Base-by-base conservation (phyloP, 768 basidiomycete genomes). In the Naganishia kalamii region DNA sequence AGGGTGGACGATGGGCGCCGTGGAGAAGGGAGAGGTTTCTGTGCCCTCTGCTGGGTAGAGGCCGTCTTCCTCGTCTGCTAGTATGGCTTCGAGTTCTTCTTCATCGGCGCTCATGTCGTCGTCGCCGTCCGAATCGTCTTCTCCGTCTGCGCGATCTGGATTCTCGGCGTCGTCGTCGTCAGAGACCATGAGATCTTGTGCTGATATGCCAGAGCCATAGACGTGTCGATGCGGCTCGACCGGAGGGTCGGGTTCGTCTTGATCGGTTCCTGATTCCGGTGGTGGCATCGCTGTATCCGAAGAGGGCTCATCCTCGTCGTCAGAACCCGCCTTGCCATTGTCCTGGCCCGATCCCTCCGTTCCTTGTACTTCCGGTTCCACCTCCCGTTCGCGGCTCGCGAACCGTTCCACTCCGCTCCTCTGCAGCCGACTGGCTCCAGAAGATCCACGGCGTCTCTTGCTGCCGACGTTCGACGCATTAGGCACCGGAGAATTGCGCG, bases 1-100 rank as follows among this genome's bases (percentile, higher is more conserved):
- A 29, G 91, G 90, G 67, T 83, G 77, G 51, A 92, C 78, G 41
- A 70, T 62, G 17, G 75, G 75, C 2, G 84, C 82, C 13, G n/a
- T 71, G 47, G 27, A 60, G 61, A 10, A 62, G 57, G 48, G 54
- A 2, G 35, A 57, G 1, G 54, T 21, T 19, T 30, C 33, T 15
- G 25, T 44, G 21, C 40, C 54, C 40, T 72, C 71, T 33, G 59
- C 65, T 13, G 61, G 43, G 23, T 54, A 66, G 17, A 62, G 44
- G 15, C 63, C 63, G n/a, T 43, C 27, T 69, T 70, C 27, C 41
- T 73, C 68, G 5, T 76, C 70, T 3, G 79, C 71, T 43, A 73
- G 77, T 25, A 75, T 75, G 10, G 80, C 76, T 12, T 72, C 77
- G 40, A 63, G 65, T 19, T 71, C 70, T 30, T 61, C 62, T 17